Conservation (phyloP, 345 rosid species). For the Pistacia atlantica region DNA sequence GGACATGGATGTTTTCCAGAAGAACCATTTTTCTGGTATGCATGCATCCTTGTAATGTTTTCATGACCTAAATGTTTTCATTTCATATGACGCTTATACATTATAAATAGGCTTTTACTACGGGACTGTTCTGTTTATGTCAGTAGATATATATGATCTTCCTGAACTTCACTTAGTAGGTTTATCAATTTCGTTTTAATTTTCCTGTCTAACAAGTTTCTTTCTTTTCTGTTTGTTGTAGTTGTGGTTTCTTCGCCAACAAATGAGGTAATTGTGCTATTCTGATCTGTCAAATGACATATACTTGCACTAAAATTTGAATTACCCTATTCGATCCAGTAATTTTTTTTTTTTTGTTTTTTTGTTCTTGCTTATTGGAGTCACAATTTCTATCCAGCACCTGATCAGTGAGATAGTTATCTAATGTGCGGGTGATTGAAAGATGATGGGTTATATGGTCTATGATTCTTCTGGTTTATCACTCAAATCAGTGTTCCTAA, state of each 20-base stretch:
- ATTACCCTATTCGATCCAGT: neutral
- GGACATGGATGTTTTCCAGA: constrained; percentile 60
- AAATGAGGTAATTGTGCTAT: constrained; percentile 50
- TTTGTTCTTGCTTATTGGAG: too few relatives aligned
- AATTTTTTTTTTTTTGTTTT: too few relatives aligned
- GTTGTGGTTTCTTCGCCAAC: constrained; percentile 48
- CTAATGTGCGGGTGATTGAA: neutral
- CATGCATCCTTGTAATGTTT: neutral
- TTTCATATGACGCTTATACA: neutral
- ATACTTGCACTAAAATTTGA: neutral
- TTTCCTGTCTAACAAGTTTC: constrained; percentile 23
- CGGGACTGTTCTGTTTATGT: neutral
- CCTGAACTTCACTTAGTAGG: neutral
- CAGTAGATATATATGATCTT: neutral
- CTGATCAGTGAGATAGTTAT: neutral
- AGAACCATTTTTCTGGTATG: constrained; percentile 50
- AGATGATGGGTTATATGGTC: neutral
- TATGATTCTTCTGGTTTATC: neutral
- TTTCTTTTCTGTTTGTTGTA: constrained; percentile 37
- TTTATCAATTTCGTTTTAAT: neutral
- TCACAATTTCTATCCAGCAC: neutral
- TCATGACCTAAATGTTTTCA: neutral
- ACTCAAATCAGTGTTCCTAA: neutral
- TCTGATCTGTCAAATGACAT: neutral
- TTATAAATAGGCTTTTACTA: neutral